These are phyloP conservation scores for Geotrichum ghanense DNA, from an alignment of 805 yeast genomes.

Conservation along the genomic window DNA sequence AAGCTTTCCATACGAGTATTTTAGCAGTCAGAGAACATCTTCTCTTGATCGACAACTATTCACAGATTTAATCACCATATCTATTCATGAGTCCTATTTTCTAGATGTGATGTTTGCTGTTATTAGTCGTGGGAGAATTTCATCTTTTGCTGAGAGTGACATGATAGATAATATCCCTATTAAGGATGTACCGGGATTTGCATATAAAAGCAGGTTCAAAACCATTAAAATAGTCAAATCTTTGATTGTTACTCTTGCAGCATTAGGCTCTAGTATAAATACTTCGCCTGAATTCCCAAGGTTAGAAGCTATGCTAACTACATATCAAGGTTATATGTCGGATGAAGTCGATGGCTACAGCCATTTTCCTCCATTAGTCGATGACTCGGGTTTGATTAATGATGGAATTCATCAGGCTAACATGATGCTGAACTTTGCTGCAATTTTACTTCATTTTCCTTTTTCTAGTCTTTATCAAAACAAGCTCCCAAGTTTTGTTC, in stretches of 20 bases:
- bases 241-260: constrained; percentile 2
- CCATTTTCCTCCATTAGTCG: constrained; percentile 4
- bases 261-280: not conserved
- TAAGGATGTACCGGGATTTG: not conserved
- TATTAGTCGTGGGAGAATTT: not conserved
- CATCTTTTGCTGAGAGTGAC: not conserved
- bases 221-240: not conserved
- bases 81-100: not conserved
- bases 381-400: constrained; percentile 7
- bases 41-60: not conserved
- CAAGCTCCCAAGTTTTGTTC: constrained; percentile 1
- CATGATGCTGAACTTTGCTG: constrained; percentile 5
- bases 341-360: constrained; percentile 1
- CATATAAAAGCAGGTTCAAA: not conserved
- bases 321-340: constrained; percentile 1
- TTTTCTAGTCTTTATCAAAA: constrained; percentile 3
- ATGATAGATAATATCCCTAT: not conserved
- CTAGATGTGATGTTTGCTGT: not conserved
- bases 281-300: not conserved
- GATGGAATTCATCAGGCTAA: constrained; percentile 8
- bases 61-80: not conserved
- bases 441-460: constrained; percentile 8
- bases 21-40: not conserved
- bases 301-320: not conserved
- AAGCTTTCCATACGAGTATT: not conserved